phyloP scores from a whole-genome alignment of 2,329 filamentous ascomycete genomes.

The Microcyclospora pomicola region DNA sequence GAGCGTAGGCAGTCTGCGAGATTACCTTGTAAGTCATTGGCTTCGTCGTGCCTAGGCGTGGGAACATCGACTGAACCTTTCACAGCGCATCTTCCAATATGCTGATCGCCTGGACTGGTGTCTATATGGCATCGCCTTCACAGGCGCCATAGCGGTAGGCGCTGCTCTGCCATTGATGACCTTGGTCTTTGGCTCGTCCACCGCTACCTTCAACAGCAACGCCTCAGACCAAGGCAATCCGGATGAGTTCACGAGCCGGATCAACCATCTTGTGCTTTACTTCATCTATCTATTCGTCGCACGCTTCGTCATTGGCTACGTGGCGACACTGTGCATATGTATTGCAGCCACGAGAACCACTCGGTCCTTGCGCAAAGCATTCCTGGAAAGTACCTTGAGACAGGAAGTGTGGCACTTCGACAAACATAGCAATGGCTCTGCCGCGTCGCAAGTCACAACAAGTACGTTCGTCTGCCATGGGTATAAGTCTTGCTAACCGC shows the following conservation, averaged over 20 bases:
- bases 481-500: conserved; percentile 1
- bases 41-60: too few relatives aligned
- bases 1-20: too few relatives aligned
- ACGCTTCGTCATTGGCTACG: conserved; percentile 49
- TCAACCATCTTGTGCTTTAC: conserved; percentile 39
- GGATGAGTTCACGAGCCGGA: conserved; percentile 9
- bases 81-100: conserved; percentile 16
- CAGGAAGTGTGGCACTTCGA: conserved; percentile 57
- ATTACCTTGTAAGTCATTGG: too few relatives aligned
- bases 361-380: conserved; percentile 42
- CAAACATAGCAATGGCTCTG: conserved; percentile 40
- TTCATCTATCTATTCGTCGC: conserved; percentile 58
- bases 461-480: conserved; percentile 13
- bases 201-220: conserved; percentile 34
- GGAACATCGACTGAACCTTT: too few relatives aligned
- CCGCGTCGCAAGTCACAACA: conserved; percentile 49
- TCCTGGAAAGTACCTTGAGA: conserved; percentile 48
- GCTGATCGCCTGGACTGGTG: conserved; percentile 14
- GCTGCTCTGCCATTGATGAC: conserved; percentile 35
- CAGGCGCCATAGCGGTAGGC: conserved; percentile 30
- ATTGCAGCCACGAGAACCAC: conserved; percentile 40
- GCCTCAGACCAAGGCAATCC: conserved; percentile 7
- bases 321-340: conserved; percentile 31
- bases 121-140: conserved; percentile 17
- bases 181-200: conserved; percentile 38